Evolutionary conservation across 2,329 filamentous ascomycete genomes (phyloP), one percentile per base, ranked within the genome.

Genomic region (Didymella segeticola): DNA sequence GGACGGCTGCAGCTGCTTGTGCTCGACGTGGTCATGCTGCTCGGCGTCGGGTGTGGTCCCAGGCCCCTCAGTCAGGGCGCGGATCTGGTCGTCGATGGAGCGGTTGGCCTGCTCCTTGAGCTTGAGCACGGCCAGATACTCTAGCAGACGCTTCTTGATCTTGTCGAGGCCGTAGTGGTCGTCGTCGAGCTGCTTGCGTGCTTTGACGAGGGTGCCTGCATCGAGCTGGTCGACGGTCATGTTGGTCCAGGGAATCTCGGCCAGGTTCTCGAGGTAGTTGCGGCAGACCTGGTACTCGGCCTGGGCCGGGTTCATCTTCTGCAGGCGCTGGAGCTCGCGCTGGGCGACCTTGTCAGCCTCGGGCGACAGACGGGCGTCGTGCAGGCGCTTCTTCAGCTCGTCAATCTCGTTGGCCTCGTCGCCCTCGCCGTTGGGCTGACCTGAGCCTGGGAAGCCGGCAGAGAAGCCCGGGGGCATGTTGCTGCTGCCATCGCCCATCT

Each of bases 151-250:
- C 82, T 96, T 97, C 85, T 99, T 99, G 70, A 99, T 93, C 76
- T 93, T 96, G 57, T 98, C 92, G 12, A 99, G 80, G 0, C 95
- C 95, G 65, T 98, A 98, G 74, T 99, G 95, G 70, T 99, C 95
- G 60, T 96, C 88, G 67, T 99, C 92, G 5, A 99, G 83, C 74
- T 98, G 95, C 76, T 92, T 90, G 48, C 91, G 86, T 6, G 95
- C 95, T 63, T 83, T 84, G 53, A 84, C 82, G 51, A 98, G 75
- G 0, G 93, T 97, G 9, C 91, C 88, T 0, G 86, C 83, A 7
- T 93, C 91, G 3, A 99, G 84, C 26, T 91, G 87, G 69, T 98
- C 93, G 57, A 95, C 88, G 0, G 93, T 98, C 45, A 85, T 81
- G 60, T 87, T 86, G 2, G 88, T 86, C 95, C 95, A 99, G 0